phyloP scores from a whole-genome alignment of 805 yeast genomes.

The Kockiozyma suomiensis region DNA sequence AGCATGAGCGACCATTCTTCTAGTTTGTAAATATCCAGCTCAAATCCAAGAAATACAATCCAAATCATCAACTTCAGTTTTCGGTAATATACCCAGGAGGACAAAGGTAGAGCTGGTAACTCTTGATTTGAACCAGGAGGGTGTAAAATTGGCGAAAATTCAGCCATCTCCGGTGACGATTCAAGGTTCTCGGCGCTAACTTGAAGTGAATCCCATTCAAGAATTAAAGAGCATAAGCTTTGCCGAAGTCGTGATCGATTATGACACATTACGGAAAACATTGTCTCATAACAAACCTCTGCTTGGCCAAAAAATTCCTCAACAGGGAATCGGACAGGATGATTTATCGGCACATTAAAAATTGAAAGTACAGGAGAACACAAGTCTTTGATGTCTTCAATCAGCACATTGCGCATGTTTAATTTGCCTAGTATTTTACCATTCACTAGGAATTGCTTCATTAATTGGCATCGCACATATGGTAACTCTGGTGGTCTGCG shows the following conservation, averaged over 20 bases:
- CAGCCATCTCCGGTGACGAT: conserved; percentile 16
- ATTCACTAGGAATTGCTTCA: background rate
- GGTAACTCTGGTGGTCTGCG: conserved; percentile 23
- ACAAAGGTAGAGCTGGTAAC: conserved; percentile 57
- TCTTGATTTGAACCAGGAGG: conserved; percentile 4
- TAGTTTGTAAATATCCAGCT: conserved; percentile 67
- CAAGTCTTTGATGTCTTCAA: conserved; percentile 17
- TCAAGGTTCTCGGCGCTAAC: conserved; percentile 69
- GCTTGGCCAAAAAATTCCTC: conserved; percentile 21
- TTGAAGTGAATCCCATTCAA: conserved; percentile 78
- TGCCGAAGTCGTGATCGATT: conserved; percentile 86
- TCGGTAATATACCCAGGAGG: conserved; percentile 67
- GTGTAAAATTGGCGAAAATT: conserved; percentile 22
- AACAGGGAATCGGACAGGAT: conserved; percentile 1
- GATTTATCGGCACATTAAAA: conserved; percentile 5
- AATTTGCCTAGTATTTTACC: conserved; percentile 12
- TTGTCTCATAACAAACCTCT: conserved; percentile 49
- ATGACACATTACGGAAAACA: conserved; percentile 53
- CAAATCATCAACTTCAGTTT: conserved; percentile 74
- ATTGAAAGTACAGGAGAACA: conserved; percentile 20
- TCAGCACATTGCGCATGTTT: conserved; percentile 13
- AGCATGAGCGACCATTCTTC: conserved; percentile 70
- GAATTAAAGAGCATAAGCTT: conserved; percentile 57
- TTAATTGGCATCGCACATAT: conserved; percentile 21
- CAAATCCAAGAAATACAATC: conserved; percentile 72